Percentiles rank a stretch among this genome's conserved stretches.
These are phyloP conservation scores for Lentinula novae-zelandiae DNA, from an alignment of 1,284 basidiomycete genomes.

Conservation along the genomic window DNA sequence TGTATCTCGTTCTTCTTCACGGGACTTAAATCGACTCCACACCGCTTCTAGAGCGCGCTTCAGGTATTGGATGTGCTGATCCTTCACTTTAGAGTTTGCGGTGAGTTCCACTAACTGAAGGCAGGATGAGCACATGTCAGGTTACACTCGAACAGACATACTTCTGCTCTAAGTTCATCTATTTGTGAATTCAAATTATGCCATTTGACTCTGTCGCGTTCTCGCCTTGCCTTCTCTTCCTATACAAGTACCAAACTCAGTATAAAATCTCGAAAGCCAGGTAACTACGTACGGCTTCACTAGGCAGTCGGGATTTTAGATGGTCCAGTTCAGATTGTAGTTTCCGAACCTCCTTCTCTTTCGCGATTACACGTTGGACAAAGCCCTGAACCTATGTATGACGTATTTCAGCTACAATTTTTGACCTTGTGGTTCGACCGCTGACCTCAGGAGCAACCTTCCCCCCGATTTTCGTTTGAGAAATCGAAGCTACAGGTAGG, in stretches of 20 bases:
- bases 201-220: constrained; percentile 74
- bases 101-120: constrained; percentile 51
- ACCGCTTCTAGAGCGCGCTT: constrained; percentile 85
- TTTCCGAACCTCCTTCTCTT: constrained; percentile 80
- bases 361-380: constrained; percentile 79
- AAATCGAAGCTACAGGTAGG: constrained; percentile 37
- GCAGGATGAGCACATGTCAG: neutral
- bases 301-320: constrained; percentile 52
- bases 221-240: constrained; percentile 78
- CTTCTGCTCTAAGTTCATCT: constrained; percentile 66
- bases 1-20: constrained; percentile 40
- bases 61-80: constrained; percentile 74
- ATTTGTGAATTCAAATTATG: constrained; percentile 77
- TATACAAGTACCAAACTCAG: constrained; percentile 25
- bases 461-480: constrained; percentile 32
- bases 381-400: constrained; percentile 62
- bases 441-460: constrained; percentile 51
- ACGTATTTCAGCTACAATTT: neutral
- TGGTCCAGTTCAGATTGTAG: constrained; percentile 73
- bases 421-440: neutral
- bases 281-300: constrained; percentile 48
- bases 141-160: constrained; percentile 23
- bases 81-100: constrained; percentile 44
- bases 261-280: neutral
- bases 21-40: constrained; percentile 67